Evolutionary conservation across 345 rosid species (phyloP).

Genomic region (Arabis hirsuta): DNA sequence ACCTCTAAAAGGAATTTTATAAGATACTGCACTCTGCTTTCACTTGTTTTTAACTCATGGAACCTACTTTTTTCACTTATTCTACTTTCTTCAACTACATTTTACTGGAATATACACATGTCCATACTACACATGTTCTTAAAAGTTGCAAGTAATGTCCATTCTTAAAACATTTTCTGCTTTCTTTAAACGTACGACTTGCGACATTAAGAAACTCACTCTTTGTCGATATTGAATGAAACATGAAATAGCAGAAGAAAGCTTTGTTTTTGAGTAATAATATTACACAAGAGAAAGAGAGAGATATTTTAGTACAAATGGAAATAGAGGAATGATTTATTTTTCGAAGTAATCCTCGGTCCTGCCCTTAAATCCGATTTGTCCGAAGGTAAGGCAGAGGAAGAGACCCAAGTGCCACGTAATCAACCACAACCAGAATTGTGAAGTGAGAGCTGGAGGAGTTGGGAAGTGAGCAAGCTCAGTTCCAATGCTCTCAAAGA

Average conservation of each 20-base stretch:
- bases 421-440: conserved; percentile 85
- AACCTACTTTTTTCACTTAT: background rate
- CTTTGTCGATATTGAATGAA: conserved; percentile 10
- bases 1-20: conserved; percentile 24
- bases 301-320: background rate
- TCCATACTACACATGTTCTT: no score
- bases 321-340: background rate
- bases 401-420: conserved; percentile 89
- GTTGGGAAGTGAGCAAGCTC: conserved; percentile 96
- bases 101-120: no score
- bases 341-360: conserved; percentile 66
- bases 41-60: conserved; percentile 9
- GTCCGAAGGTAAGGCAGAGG: conserved; percentile 88
- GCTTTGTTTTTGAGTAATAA: conserved; percentile 3
- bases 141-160: no score
- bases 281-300: conserved; percentile 24
- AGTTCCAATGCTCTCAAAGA: conserved; percentile 89
- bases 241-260: conserved; percentile 26
- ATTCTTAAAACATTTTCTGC: background rate
- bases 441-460: conserved; percentile 71
- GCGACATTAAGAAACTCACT: conserved; percentile 4
- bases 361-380: conserved; percentile 98
- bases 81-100: background rate
- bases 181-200: background rate
- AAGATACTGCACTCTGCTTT: conserved; percentile 18